Evolutionary conservation across 2,329 filamentous ascomycete species (phyloP).

Genomic region (Penicillium freii): DNA sequence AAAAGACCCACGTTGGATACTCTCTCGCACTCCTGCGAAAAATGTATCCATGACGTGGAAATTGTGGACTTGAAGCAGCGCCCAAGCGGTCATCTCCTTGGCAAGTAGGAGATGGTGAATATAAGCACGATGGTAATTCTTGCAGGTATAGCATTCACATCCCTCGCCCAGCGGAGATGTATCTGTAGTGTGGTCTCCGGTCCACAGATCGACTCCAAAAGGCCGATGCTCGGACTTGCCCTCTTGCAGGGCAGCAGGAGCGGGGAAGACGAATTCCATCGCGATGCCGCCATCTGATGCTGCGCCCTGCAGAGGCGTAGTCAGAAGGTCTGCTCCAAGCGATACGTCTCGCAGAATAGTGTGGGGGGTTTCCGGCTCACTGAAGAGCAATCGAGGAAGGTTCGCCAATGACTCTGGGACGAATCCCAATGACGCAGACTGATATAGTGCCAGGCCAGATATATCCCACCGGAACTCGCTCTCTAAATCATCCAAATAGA

Average conservation of each 20-base stretch:
- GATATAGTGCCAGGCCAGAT: slow-evolving; percentile 74
- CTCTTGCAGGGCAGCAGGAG: slow-evolving; percentile 23
- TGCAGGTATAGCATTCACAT: slow-evolving; percentile 83
- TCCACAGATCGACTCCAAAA: slow-evolving; percentile 79
- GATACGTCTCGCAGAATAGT: slow-evolving; percentile 72
- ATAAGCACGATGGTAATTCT: slow-evolving; percentile 79
- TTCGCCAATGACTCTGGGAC: slow-evolving; percentile 60
- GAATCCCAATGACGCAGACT: slow-evolving; percentile 65
- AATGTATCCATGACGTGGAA: slow-evolving; percentile 70
- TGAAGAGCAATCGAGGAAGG: slow-evolving; percentile 73
- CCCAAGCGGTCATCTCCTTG: slow-evolving; percentile 97
- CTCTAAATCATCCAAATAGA: slow-evolving; percentile 73
- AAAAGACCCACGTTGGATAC: slow-evolving; percentile 58
- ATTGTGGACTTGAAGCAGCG: slow-evolving; percentile 88
- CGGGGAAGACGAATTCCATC: slow-evolving; percentile 72
- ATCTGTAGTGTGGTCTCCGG: slow-evolving; percentile 58
- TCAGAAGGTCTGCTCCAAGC: slow-evolving; percentile 76
- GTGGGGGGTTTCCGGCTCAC: slow-evolving; percentile 68
- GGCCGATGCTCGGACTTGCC: slow-evolving; percentile 35
- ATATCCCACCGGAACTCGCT: slow-evolving; percentile 60
- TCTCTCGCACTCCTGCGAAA: slow-evolving; percentile 67
- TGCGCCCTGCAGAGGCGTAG: slow-evolving; percentile 69
- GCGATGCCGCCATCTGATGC: slow-evolving; percentile 84
- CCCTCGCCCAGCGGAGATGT: slow-evolving; percentile 59
- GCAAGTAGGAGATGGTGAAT: slow-evolving; percentile 82